Evolutionary conservation across 805 yeast species (phyloP).

Genomic region (Dipodascus geniculatus): DNA sequence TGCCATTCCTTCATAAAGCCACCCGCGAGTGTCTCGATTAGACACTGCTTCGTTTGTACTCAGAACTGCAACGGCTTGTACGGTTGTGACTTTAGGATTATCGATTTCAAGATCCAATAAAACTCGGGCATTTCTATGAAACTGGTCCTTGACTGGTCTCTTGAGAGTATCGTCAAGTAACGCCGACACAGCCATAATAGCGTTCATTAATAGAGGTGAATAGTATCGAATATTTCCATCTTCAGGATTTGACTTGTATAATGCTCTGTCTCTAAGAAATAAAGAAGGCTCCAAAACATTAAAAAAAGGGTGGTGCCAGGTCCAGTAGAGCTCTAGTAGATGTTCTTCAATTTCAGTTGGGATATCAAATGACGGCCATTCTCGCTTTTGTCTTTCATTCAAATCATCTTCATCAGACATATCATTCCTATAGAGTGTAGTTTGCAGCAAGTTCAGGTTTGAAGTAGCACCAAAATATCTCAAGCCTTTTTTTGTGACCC

Average conservation of each 20-base stretch:
- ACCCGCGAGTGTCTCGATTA: constrained; percentile 13
- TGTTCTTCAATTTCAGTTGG: constrained; percentile 6
- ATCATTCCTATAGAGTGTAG: constrained; percentile 2
- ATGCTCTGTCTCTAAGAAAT: constrained; percentile 10
- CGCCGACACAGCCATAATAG: constrained; percentile 13
- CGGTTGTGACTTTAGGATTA: constrained; percentile 10
- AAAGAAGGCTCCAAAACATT: constrained; percentile 11
- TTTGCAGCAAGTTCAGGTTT: constrained; percentile 5
- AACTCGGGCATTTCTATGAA: constrained; percentile 10
- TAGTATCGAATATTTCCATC: constrained; percentile 4
- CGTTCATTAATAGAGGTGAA: constrained; percentile 12
- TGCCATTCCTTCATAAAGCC: constrained; percentile 18
- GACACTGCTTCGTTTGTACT: constrained; percentile 14
- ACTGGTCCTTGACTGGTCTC: constrained; percentile 9
- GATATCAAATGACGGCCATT: neutral
- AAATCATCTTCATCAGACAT: neutral
- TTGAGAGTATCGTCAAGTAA: constrained; percentile 11
- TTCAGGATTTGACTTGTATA: constrained; percentile 4
- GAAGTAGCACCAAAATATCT: constrained; percentile 15
- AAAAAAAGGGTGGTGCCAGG: constrained; percentile 15
- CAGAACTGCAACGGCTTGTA: constrained; percentile 12
- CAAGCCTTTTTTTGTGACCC: constrained; percentile 13
- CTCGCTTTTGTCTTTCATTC: neutral
- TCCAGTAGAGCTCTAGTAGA: constrained; percentile 13
- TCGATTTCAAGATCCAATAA: constrained; percentile 10